Conservation (phyloP, 2,329 filamentous ascomycete species). For the Claviceps purpurea region DNA sequence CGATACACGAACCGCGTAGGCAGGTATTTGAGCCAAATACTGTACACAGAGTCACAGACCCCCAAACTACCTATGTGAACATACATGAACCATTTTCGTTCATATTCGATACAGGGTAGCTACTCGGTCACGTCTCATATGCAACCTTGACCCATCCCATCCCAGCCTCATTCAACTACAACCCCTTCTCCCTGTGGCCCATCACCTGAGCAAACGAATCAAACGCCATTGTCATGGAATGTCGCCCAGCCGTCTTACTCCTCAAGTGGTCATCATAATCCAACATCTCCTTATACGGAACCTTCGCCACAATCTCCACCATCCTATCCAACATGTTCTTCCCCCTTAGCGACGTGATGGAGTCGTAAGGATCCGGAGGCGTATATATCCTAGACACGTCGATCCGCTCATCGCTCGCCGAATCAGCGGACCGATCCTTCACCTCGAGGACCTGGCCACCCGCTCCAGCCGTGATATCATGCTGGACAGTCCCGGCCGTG, state of each 20-base stretch:
- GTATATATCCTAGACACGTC: slow-evolving; percentile 69
- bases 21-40: too few species aligned
- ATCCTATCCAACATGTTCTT: slow-evolving; percentile 35
- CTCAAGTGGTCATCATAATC: slow-evolving; percentile 83
- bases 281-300: slow-evolving; percentile 93
- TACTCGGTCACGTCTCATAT: too few species aligned
- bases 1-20: too few species aligned
- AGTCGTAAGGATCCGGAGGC: slow-evolving; percentile 69
- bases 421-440: slow-evolving; percentile 34
- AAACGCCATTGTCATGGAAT: slow-evolving; percentile 45
- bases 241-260: slow-evolving; percentile 74
- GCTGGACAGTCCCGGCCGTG: slow-evolving; percentile 67
- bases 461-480: slow-evolving; percentile 61
- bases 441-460: slow-evolving; percentile 65
- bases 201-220: slow-evolving; percentile 44
- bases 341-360: slow-evolving; percentile 40
- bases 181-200: slow-evolving; percentile 37
- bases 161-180: slow-evolving; percentile 13
- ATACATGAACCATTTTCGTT: too few species aligned
- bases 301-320: slow-evolving; percentile 65
- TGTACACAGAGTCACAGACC: too few species aligned
- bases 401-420: slow-evolving; percentile 32
- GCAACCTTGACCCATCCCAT: too few species aligned
- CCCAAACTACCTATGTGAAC: too few species aligned
- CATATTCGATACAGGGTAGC: too few species aligned